These are phyloP conservation scores for Tolypocladium cylindrosporum DNA, from an alignment of 2,329 filamentous ascomycete genomes.

Conservation along the genomic window DNA sequence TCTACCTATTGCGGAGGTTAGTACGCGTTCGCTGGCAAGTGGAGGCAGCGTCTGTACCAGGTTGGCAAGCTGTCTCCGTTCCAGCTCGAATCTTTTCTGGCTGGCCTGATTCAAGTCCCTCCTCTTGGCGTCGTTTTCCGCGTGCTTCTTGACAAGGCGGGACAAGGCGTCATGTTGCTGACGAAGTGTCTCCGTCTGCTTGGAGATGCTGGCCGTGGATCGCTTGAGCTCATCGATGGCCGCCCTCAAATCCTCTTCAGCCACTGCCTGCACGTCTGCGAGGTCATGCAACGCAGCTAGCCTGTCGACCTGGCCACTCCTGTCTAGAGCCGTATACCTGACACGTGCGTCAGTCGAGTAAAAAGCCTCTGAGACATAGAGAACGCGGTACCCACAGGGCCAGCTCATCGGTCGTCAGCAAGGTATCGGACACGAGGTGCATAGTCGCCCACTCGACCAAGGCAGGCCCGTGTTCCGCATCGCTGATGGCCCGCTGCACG, in stretches of 20 bases:
- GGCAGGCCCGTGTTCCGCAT: constrained; percentile 21
- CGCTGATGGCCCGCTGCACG: constrained; percentile 25
- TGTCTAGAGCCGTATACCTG: constrained; percentile 41
- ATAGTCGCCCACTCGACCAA: constrained; percentile 38
- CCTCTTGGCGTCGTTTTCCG: constrained; percentile 17
- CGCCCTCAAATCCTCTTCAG: constrained; percentile 47
- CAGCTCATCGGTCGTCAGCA: constrained; percentile 45
- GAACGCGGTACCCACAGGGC: constrained; percentile 30
- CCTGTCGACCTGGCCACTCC: constrained; percentile 35
- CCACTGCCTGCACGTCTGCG: constrained; percentile 37
- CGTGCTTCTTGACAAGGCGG: constrained; percentile 32
- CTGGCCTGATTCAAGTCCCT: constrained; percentile 17
- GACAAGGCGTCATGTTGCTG: constrained; percentile 53
- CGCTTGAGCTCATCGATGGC: constrained; percentile 55
- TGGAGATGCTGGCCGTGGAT: constrained; percentile 54
- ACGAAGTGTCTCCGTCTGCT: constrained; percentile 51
- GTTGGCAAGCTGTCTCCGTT: constrained; percentile 29
- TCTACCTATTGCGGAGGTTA: constrained; percentile 27
- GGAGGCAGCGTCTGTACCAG: constrained; percentile 22
- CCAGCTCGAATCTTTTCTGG: constrained; percentile 20
- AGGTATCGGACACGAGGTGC: constrained; percentile 38
- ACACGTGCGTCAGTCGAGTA: constrained; percentile 5
- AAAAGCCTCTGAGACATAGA: constrained; percentile 3
- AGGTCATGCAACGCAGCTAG: constrained; percentile 35
- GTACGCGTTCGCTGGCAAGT: not conserved